Evolutionary conservation across 148 eudicot genomes (phyloP), one percentile per base, ranked within the genome.

Genomic region (Amaranthus cruentus): DNA sequence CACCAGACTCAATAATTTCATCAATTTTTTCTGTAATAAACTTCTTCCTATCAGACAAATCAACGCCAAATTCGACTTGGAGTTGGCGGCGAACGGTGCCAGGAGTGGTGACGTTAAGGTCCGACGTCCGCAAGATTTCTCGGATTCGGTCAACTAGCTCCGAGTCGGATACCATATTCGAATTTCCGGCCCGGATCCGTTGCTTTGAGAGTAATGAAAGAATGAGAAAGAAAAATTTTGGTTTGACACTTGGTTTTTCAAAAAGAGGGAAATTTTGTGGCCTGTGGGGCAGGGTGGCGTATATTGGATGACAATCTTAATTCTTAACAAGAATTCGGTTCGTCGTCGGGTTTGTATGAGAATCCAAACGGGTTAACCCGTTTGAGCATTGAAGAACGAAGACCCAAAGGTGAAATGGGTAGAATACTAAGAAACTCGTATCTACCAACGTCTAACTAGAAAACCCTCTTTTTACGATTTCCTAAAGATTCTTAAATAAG

Each of bases 71-170:
- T 44, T 85, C 84, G 8, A 47, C 4, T 74, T 85, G 82, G 11
- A 88, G 84, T 60, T 78, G 85, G 4, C 87, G 89, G 72, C 91
- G 87, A 5, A 88, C 87, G 58, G 78, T 61, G 58, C 82, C 85
- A 44, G 86, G 69, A 47, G 91, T 80, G 67, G 91, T 81, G 48
- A 86, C 82, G 49, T 88, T 63, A 28, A 88, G 81, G 81, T 88
- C 91, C 49, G 89, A 82, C 12, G 83, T 66, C 9, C 67, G 71
- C 14, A 88, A 69, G 14, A 88, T 81, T 67, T 84, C 83, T 3
- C 79, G 87, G 65, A 88, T 81, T 60, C 87, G 81, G 10, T 42
- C 14, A 2, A 82, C 74, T 0, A 88, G 79, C 53, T 82, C 88
- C 70, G 82, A 60, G 13, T 85, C 91, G n/a, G 83, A 69, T 18